Percentiles rank a stretch among this genome's conserved stretches.
These are phyloP conservation scores for Penicillium sp. DNA, from an alignment of 2,329 filamentous ascomycete species.

Conservation along the genomic window DNA sequence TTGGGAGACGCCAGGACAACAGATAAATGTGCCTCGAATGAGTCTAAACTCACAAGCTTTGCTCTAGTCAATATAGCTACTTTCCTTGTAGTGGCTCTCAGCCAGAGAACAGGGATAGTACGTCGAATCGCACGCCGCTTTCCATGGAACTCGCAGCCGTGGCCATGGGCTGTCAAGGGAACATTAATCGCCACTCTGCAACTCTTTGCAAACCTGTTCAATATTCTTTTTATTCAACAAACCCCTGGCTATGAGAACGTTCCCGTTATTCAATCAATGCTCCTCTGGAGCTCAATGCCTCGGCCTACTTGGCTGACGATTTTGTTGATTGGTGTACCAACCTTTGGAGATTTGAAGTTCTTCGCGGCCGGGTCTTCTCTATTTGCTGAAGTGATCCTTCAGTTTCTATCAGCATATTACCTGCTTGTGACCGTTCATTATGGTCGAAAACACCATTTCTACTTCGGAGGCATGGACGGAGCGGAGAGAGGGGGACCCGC, in stretches of 20 bases:
- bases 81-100: neutral
- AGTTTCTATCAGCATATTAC: neutral
- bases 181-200: neutral
- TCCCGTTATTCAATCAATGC: neutral
- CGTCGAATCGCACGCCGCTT: neutral
- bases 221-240: neutral
- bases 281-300: neutral
- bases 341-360: neutral
- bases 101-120: neutral
- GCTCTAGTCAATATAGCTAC: slow-evolving; percentile 1
- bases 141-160: neutral
- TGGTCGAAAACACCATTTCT: neutral
- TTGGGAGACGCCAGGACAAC: neutral
- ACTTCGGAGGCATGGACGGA: neutral
- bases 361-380: neutral
- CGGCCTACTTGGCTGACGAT: neutral
- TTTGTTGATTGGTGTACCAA: neutral
- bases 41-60: neutral
- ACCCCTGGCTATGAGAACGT: neutral
- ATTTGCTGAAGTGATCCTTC: neutral
- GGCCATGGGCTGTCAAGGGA: neutral
- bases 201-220: neutral
- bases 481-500: neutral
- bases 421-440: neutral
- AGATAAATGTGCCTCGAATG: neutral